Percentiles rank a stretch among this genome's conserved stretches.
Conservation (phyloP, 768 basidiomycete genomes). For the Lentinula sp. region DNA sequence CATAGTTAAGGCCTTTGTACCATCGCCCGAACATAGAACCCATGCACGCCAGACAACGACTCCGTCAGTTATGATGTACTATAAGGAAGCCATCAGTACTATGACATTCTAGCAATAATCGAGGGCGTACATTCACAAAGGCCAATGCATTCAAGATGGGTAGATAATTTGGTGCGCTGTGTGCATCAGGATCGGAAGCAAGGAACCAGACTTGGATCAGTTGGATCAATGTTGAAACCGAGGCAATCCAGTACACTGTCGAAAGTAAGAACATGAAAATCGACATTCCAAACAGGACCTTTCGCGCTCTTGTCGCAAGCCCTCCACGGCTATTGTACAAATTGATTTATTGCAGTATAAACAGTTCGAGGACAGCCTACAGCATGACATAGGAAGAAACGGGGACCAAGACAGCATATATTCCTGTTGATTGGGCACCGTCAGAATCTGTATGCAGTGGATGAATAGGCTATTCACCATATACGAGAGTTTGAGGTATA, state of each 20-base stretch:
- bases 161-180: neutral
- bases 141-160: slow-evolving; percentile 1
- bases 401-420: slow-evolving; percentile 1
- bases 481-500: slow-evolving; percentile 4
- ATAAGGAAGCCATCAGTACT: neutral
- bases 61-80: slow-evolving; percentile 6
- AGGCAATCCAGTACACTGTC: neutral
- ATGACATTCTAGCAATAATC: neutral
- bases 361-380: neutral
- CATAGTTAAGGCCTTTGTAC: neutral
- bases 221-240: neutral
- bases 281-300: slow-evolving; percentile 1
- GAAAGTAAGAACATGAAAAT: slow-evolving; percentile 4
- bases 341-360: neutral
- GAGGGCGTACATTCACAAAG: neutral
- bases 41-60: slow-evolving; percentile 7
- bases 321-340: neutral
- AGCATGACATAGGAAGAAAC: neutral
- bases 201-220: slow-evolving; percentile 3
- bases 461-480: neutral
- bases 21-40: neutral
- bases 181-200: neutral
- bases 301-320: neutral
- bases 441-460: neutral
- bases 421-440: neutral